Evolutionary conservation across 116 monocot species (phyloP).

Genomic region (Papilionanthe hybrid): DNA sequence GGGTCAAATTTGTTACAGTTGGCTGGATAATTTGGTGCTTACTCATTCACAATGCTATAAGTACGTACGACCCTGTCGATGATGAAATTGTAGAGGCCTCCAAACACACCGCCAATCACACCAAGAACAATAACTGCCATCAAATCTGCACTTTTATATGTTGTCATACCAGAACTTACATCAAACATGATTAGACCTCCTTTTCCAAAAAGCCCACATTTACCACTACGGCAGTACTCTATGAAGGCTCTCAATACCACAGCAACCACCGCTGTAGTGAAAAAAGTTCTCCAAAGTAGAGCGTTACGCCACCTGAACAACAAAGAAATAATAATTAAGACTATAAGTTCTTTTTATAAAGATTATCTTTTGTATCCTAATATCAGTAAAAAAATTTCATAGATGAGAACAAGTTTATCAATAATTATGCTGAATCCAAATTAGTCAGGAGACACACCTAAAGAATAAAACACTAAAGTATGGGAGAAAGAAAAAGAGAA

Average conservation of each 20-base stretch:
- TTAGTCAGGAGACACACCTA: too few relatives aligned
- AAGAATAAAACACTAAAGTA: too few relatives aligned
- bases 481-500: too few relatives aligned
- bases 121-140: slow-evolving; percentile 62
- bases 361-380: background rate
- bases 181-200: slow-evolving; percentile 96
- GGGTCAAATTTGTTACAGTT: background rate
- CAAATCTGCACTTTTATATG: slow-evolving; percentile 56
- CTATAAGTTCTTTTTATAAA: background rate
- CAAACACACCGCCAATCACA: slow-evolving; percentile 70
- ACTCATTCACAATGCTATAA: slow-evolving; percentile 88
- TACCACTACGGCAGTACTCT: slow-evolving; percentile 60
- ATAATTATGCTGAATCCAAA: background rate
- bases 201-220: slow-evolving; percentile 86
- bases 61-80: slow-evolving; percentile 60
- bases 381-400: background rate
- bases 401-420: background rate
- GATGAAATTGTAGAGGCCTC: slow-evolving; percentile 73
- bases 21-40: slow-evolving; percentile 6
- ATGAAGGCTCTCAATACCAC: slow-evolving; percentile 75
- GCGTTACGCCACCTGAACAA: slow-evolving; percentile 91
- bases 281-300: slow-evolving; percentile 92
- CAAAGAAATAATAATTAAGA: background rate
- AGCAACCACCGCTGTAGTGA: slow-evolving; percentile 90
- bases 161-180: slow-evolving; percentile 41